These are phyloP conservation scores for Eugenia klotzschiana DNA, from an alignment of 441 rosid genomes.

Conservation along the genomic window DNA sequence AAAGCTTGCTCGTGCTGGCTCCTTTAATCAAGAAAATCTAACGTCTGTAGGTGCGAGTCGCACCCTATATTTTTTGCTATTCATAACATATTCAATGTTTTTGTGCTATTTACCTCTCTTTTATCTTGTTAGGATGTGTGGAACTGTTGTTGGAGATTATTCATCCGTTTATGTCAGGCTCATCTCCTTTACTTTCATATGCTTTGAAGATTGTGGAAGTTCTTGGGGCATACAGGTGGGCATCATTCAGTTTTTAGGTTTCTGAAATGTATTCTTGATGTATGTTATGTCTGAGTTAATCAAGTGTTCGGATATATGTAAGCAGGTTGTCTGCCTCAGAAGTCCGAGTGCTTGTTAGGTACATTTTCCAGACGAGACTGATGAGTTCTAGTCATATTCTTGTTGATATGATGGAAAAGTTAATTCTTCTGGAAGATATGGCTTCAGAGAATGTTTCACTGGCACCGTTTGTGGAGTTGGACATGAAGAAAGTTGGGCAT, in stretches of 20 bases:
- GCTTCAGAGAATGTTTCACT: conserved; percentile 59
- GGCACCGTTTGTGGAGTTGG: conserved; percentile 90
- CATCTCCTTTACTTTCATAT: conserved; percentile 74
- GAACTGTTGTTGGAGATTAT: conserved; percentile 91
- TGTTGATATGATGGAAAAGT: conserved; percentile 85
- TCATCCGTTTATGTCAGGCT: conserved; percentile 79
- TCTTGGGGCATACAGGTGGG: conserved; percentile 97
- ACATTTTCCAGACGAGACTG: conserved; percentile 73
- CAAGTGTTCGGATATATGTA: conserved; percentile 17
- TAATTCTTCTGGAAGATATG: conserved; percentile 78
- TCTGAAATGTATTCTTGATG: neutral
- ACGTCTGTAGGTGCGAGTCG: conserved; percentile 77
- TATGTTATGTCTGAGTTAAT: conserved; percentile 4
- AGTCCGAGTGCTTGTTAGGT: conserved; percentile 74
- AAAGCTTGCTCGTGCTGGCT: conserved; percentile 79
- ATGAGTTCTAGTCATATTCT: conserved; percentile 66
- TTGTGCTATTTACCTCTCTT: conserved; percentile 8
- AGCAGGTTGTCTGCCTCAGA: conserved; percentile 94
- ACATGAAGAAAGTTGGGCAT: conserved; percentile 83
- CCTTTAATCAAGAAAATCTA: conserved; percentile 95
- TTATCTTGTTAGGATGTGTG: conserved; percentile 59
- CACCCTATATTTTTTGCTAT: neutral
- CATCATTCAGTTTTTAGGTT: neutral
- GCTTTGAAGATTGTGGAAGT: conserved; percentile 90
- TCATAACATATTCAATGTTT: conserved; percentile 1